Base-by-base conservation (phyloP, 148 eudicot genomes). In the Rheum nobile region DNA sequence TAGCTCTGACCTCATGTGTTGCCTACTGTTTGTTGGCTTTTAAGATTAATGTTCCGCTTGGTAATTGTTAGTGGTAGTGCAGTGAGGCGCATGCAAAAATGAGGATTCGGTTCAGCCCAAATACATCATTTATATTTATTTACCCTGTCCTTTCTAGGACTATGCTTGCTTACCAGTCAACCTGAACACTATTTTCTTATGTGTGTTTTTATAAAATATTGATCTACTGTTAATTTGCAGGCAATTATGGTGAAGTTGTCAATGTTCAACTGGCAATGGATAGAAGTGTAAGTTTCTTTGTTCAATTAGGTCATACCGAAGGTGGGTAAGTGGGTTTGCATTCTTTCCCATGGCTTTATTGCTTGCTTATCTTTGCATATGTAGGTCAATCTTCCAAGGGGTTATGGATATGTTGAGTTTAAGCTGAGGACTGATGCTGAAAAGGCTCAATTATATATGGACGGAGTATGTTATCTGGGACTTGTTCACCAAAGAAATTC, bases 331-430 rank as follows among this genome's bases (percentile, higher is more conserved):
- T 32, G 31, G 2, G 39, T 71, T 41, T 39, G 29, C 50, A 14
- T 46, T 47, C 34, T 72, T 61, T n/a, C 1, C 42, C 48, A 38
- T 28, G 37, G 31, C 71, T 38, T 38, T 22, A n/a, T 14, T 29
- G 16, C 29, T 3, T 67, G 72, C 70, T 31, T 39, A 28, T 70
- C 28, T 24, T 63, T 22, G 48, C 43, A 3, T 75, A n/a, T 73
- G 67, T 84, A 94, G 96, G 97, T 88, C 71, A 91, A 91, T 74
- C 93, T 94, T 71, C 88, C 97, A n/a, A 94, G 76, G 85, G 97
- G 96, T 71, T 86, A 78, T 81, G 98, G 88, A 67, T 94, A 94
- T 87, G 97, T 94, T 78, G 97, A 91, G 80, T 94, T 94, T 83
- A 89, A 89, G 88, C 82, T 77, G 19, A 86, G 96, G 83, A 79